Base-by-base conservation (phyloP, 345 rosid genomes). In the Salix dunnii region DNA sequence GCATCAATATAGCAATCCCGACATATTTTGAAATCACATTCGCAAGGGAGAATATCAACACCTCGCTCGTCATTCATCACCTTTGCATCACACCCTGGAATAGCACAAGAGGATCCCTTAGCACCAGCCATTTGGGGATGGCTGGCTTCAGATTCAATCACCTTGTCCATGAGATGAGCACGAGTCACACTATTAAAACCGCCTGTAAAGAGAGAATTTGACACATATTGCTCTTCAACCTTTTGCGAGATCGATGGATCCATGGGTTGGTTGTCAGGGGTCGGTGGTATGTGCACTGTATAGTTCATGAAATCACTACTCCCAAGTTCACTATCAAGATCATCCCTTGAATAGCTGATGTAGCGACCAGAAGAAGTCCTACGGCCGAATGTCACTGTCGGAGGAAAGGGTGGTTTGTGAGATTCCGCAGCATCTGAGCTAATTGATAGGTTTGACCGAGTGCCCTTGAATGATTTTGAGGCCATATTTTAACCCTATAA, bases 81-180 rank as follows among this genome's bases (percentile, higher is more conserved):
- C 82, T 95, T 95, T 13, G 91, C 97, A 78, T 95, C 99, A 73
- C 99, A 95, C 21, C 97, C 97, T 27, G 89, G 97, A 79, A 95
- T 83, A 0, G 99, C 89, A 76, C 97, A 95, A 4, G 96, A 91
- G 1, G 99, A 93, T 18, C 97, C 99, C 82, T 91, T 95, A 12
- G 91, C 87, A 13, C 99, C 99, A 70, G 97, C 99, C 99, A 95
- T 95, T 70, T 95, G 99, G 2, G 99, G 99, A 84, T 95, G 99
- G 78, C 60, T 90, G 8, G 97, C 80, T 81, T 95, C 97, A n/a
- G 93, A 93, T 23, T 94, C 98, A 25, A 84, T 91, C 77, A 94
- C 98, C 86, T 93, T 94, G 85, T 94, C 97, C 98, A 94, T 94
- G 46, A 94, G 89, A 83, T 94, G 98, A 76, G 98, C 97, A 35